Evolutionary conservation across 202 grass and related monocot species (phyloP), one percentile per base, ranked within the genome.

Genomic region (Carex sylvatica): DNA sequence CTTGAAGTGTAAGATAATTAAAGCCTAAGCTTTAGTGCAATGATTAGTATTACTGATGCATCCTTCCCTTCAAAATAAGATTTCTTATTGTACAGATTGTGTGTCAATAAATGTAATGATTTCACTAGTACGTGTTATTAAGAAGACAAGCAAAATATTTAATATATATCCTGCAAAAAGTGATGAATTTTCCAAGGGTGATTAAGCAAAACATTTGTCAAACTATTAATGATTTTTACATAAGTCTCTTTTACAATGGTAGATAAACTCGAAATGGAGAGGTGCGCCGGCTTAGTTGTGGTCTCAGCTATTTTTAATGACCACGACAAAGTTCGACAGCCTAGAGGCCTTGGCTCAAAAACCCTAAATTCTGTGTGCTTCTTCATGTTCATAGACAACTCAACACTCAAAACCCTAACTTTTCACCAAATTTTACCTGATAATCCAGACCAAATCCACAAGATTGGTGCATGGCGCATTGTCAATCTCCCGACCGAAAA

Each of bases 241-340:
- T 36, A 18, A 19, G 5, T 77, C 6, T 77, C 26, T 56, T 77
- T 54, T 14, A 83, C 49, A 26, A 23, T 87, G 64, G 51, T 87
- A 98, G 95, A 95, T 79, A 95, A 69, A 68, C 63, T 87, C 56
- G 89, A 88, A 6, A 99, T 99, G 96, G 85, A 93, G 16, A 82
- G 68, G 5, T 95, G 92, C 88, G 69, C 30, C 5, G 93, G 89
- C 55, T 62, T 95, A 70, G 96, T 93, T 44, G 83, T 99, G 3
- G 89, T 71, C 22, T 99, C 93, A 23, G 92, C 93, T 22, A 88
- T 99, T 72, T 80, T 96, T 20, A 87, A 89, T 74, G 86, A 99
- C 86, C 65, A 99, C 36, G 93, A 99, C 86, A 99, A 99, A 87
- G 85, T 98, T 83, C 91, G 96, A 58, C 96, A 99, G 46, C 96